Conservation (phyloP, 495 filamentous ascomycete species). For the Haplographium delicatum region DNA sequence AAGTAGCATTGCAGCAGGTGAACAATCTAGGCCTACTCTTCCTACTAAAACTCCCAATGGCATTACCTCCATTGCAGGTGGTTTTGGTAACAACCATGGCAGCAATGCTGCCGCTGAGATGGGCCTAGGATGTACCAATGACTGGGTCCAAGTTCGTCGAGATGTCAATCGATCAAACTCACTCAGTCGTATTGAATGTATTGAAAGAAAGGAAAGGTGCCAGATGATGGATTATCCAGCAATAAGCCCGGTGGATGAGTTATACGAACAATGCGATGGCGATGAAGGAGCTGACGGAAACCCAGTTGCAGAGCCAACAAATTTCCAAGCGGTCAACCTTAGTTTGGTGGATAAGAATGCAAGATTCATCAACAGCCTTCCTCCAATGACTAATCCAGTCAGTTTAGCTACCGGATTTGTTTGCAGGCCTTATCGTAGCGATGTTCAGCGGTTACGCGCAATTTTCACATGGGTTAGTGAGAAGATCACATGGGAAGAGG, state of each 20-base stretch:
- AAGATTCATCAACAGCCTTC: conserved; percentile 83
- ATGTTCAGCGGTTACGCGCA: conserved; percentile 85
- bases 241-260: conserved; percentile 80
- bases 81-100: conserved; percentile 31
- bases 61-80: conserved; percentile 49
- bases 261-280: conserved; percentile 80
- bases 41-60: conserved; percentile 43
- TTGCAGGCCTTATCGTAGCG: conserved; percentile 90
- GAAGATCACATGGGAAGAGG: conserved; percentile 94
- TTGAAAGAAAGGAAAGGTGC: conserved; percentile 83
- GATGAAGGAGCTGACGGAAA: conserved; percentile 85
- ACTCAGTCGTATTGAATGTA: conserved; percentile 78
- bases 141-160: conserved; percentile 93
- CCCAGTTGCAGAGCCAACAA: conserved; percentile 73
- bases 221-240: conserved; percentile 92
- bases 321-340: conserved; percentile 76
- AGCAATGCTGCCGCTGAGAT: conserved; percentile 57
- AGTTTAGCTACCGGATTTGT: conserved; percentile 87
- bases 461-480: conserved; percentile 98
- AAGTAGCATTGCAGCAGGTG: conserved; percentile 70
- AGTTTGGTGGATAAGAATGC: conserved; percentile 91
- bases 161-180: conserved; percentile 95
- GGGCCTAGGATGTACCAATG: conserved; percentile 52
- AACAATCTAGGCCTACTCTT: conserved; percentile 36
- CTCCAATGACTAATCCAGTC: conserved; percentile 78